A percentile compares a stretch with the other conserved stretches of the same genome.
phyloP scores from a whole-genome alignment of 305 asterid genomes.

The Euphrasia arctica region DNA sequence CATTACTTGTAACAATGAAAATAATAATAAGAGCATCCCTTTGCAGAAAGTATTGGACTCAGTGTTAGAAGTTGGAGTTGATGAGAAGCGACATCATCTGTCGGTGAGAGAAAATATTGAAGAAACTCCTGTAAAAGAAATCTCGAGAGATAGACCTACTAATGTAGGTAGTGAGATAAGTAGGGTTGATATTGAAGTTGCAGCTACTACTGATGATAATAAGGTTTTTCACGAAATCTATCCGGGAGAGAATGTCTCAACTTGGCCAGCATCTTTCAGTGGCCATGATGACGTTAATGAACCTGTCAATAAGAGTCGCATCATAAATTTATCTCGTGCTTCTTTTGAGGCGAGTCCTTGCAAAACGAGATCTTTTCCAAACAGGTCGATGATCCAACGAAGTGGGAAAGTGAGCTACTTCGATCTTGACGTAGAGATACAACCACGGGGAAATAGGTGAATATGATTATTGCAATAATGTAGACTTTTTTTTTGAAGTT shows the following conservation, averaged over 20 bases:
- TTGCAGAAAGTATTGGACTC: conserved; percentile 30
- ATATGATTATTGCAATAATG: conserved; percentile 12
- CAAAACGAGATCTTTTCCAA: conserved; percentile 43
- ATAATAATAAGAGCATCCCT: conserved; percentile 1
- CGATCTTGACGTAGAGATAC: conserved; percentile 49
- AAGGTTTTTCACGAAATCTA: conserved; percentile 35
- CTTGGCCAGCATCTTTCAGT: conserved; percentile 38
- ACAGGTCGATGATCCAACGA: conserved; percentile 44
- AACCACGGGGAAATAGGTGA: conserved; percentile 63
- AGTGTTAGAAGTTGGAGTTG: conserved; percentile 32
- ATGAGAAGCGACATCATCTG: conserved; percentile 32
- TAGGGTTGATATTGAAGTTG: conserved; percentile 32
- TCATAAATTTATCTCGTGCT: conserved; percentile 67
- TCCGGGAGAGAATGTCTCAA: conserved; percentile 33
- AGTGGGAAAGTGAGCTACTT: conserved; percentile 63
- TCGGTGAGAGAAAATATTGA: conserved; percentile 31
- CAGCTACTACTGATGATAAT: conserved; percentile 27
- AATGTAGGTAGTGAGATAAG: conserved; percentile 30
- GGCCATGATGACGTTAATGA: conserved; percentile 43
- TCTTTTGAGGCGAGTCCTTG: conserved; percentile 39
- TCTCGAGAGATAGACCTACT: conserved; percentile 30
- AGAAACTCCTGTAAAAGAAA: conserved; percentile 34
- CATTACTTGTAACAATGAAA: conserved; percentile 34
- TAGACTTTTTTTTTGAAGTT: neutral
- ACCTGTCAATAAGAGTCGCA: conserved; percentile 59